phyloP scores from a whole-genome alignment of 805 yeast species.

The Torulaspora delbrueckii region DNA sequence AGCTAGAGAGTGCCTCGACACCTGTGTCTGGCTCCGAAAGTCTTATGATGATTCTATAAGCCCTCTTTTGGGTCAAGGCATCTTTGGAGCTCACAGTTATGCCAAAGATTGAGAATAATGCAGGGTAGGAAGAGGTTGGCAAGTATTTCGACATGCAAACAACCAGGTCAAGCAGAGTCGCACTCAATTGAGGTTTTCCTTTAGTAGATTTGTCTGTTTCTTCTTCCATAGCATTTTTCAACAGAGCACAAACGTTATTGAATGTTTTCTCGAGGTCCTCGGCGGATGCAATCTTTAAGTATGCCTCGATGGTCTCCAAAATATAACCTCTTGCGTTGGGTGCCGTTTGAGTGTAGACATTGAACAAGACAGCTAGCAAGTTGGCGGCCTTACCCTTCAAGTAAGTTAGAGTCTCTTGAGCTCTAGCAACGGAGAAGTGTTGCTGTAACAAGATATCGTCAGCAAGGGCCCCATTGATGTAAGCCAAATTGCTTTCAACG shows the following conservation, averaged over 20 bases:
- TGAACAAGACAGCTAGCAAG: conserved; percentile 79
- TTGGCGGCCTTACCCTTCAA: conserved; percentile 66
- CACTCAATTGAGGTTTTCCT: conserved; percentile 46
- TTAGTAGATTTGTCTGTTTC: conserved; percentile 38
- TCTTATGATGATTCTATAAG: conserved; percentile 71
- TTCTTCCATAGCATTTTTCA: conserved; percentile 69
- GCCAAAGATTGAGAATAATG: conserved; percentile 73
- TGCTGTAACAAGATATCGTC: conserved; percentile 56
- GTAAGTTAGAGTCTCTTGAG: conserved; percentile 56
- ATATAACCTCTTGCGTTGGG: conserved; percentile 81
- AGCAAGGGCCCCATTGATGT: conserved; percentile 53
- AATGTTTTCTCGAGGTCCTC: conserved; percentile 71
- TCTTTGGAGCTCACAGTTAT: conserved; percentile 55
- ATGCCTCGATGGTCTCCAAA: conserved; percentile 80
- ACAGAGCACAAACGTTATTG: conserved; percentile 74
- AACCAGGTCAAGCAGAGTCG: conserved; percentile 87
- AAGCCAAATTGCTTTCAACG: conserved; percentile 63
- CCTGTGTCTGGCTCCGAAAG: conserved; percentile 70
- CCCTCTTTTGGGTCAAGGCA: conserved; percentile 78
- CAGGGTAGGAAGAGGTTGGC: conserved; percentile 63
- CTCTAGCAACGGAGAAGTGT: conserved; percentile 52
- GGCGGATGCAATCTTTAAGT: conserved; percentile 61
- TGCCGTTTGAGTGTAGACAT: conserved; percentile 84
- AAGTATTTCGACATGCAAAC: conserved; percentile 84
- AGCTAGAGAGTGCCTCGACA: conserved; percentile 45